phyloP scores from a whole-genome alignment of 1,139 yeast species.

The Pichia sp. region DNA sequence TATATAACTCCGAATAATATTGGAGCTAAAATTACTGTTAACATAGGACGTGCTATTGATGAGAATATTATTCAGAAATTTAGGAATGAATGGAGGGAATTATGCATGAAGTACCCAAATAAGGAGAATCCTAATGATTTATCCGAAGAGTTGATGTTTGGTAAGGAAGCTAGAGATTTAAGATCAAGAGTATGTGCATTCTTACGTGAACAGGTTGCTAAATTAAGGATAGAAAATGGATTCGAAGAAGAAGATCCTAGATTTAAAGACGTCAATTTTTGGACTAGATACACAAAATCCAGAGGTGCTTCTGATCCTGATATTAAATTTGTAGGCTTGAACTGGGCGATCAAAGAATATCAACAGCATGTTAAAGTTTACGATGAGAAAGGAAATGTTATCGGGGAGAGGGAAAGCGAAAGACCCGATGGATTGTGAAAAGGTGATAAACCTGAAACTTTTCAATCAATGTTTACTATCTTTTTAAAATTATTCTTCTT shows the following conservation, averaged over 20 bases:
- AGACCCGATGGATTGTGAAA: slow-evolving; percentile 15
- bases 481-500: background rate
- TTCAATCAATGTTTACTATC: background rate
- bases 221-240: slow-evolving; percentile 47
- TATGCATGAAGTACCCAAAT: slow-evolving; percentile 45
- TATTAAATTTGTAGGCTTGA: slow-evolving; percentile 61
- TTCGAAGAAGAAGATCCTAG: slow-evolving; percentile 54
- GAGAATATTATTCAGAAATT: slow-evolving; percentile 53
- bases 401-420: slow-evolving; percentile 16
- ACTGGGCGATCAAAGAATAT: slow-evolving; percentile 71
- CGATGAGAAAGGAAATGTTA: slow-evolving; percentile 27
- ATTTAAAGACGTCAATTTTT: slow-evolving; percentile 60
- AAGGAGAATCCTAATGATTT: slow-evolving; percentile 49
- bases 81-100: slow-evolving; percentile 59
- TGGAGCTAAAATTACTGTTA: slow-evolving; percentile 61
- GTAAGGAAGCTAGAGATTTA: slow-evolving; percentile 53
- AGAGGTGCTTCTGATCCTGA: slow-evolving; percentile 66
- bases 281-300: slow-evolving; percentile 57
- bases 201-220: slow-evolving; percentile 56
- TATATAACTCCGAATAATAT: slow-evolving; percentile 44
- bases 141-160: slow-evolving; percentile 53
- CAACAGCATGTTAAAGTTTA: slow-evolving; percentile 44
- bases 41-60: slow-evolving; percentile 65
- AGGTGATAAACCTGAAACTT: too few species aligned
- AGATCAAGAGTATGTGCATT: slow-evolving; percentile 67